A percentile compares a stretch with the other conserved stretches of the same genome.
These are phyloP conservation scores for Cladosporium sp. DNA, from an alignment of 2,329 filamentous ascomycete genomes.

Conservation along the genomic window DNA sequence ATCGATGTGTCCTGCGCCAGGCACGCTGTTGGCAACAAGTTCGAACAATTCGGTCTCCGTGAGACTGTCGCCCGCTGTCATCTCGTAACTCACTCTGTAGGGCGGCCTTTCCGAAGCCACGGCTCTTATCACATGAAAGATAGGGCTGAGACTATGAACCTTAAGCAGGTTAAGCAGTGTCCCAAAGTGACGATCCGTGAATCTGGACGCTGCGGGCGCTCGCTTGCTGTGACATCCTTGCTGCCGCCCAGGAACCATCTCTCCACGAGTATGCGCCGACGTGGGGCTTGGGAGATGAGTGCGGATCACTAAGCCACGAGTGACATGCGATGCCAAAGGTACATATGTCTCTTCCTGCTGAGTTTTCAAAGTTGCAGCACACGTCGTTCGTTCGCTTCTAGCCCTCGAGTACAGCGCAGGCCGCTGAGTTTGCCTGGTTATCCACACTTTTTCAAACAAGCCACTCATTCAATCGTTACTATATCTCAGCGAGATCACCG, in stretches of 20 bases:
- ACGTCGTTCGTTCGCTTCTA: background rate
- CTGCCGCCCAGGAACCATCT: background rate
- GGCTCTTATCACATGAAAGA: background rate
- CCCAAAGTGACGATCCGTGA: background rate
- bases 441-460: background rate
- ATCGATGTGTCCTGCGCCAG: no score
- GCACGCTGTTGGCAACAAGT: no score
- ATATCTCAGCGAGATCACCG: background rate
- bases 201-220: background rate
- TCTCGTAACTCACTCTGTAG: no score
- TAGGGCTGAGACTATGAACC: background rate
- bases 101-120: no score
- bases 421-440: background rate
- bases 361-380: background rate
- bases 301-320: background rate
- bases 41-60: no score
- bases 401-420: background rate
- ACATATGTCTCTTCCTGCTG: background rate
- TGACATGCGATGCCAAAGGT: background rate
- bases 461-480: background rate
- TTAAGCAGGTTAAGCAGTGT: background rate
- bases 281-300: background rate
- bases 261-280: background rate
- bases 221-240: conserved; percentile 1
- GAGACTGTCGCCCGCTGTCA: no score